Base-by-base conservation (phyloP, 1,284 basidiomycete species). In the Rhodotorula sp. region DNA sequence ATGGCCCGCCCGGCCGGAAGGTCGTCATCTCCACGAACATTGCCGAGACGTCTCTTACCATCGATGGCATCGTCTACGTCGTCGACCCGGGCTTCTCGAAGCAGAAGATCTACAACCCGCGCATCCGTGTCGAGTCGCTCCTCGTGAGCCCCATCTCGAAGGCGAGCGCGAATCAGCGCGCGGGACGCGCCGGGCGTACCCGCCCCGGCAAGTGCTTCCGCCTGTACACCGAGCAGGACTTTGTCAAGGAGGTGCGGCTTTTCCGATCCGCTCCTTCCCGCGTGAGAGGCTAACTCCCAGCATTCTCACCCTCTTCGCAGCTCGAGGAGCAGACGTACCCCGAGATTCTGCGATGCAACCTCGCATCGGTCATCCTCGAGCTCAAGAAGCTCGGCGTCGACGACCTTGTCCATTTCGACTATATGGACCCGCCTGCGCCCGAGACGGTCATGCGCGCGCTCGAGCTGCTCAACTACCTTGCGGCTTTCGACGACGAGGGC, bases 11-110 rank as follows among this genome's bases (percentile, higher is more conserved):
- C 0, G 94, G 95, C 0, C 88, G 96, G 74, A 99, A 99, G 82
- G 88, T 98, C 44, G 92, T 99, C 61, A 85, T 99, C 1, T 93
- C 94, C 22, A 99, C 97, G 48, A 99, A 99, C 82, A 96, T 99
- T 73, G 97, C 97, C 15, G 96, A 99, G 83, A 99, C 97, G 0
- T 97, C 94, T 19, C 84, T 99, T 50, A 99, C 96, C 2, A 98
- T 99, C 73, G 96, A 98, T 78, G 97, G 96, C 36, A 98, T 99
- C 79, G 94, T 99, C 22, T 99, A 98, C 80, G 96, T 99, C 69
- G 94, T 99, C 57, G 96, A 99, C 81, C 94, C 97, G 0, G 96
- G 96, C 0, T 96, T 97, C 84, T 94, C 92, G 78, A 96, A 97
- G 83, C 92, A 97, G 83, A 98, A 95, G 81, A 92, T 97, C 64